Conservation (phyloP, 192 early-diverging fungal genomes). For the Mortierella claussenii region DNA sequence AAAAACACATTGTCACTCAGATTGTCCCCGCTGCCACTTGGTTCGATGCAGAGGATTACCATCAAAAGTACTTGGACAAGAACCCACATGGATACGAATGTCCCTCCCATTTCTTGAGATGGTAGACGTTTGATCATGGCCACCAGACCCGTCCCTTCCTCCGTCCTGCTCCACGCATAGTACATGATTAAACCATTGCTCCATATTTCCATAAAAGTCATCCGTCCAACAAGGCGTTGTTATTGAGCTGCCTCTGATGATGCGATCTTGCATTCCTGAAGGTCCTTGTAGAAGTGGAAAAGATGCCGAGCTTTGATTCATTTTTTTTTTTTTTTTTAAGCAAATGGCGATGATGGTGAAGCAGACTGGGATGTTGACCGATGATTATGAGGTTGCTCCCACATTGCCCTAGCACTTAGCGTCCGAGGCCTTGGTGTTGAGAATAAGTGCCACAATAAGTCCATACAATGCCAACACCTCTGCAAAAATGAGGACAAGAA, state of each 20-base stretch:
- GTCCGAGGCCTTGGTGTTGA: constrained; percentile 78
- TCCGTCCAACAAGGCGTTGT: too few species aligned
- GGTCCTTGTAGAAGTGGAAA: too few species aligned
- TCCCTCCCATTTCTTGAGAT: constrained; percentile 37
- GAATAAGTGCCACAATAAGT: constrained; percentile 85
- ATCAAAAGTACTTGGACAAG: constrained; percentile 78
- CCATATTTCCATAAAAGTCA: too few species aligned
- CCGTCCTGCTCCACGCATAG: too few species aligned
- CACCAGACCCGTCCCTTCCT: too few species aligned
- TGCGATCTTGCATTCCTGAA: too few species aligned
- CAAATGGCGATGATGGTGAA: neutral
- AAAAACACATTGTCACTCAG: constrained; percentile 71
- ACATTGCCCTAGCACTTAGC: constrained; percentile 11
- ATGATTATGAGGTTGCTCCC: neutral
- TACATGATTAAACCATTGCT: too few species aligned
- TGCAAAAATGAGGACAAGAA: constrained; percentile 90
- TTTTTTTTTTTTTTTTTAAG: too few species aligned
- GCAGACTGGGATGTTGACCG: neutral
- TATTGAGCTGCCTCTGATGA: too few species aligned
- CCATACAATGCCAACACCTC: constrained; percentile 90
- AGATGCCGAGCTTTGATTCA: too few species aligned
- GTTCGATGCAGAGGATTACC: constrained; percentile 84
- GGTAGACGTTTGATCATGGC: too few species aligned
- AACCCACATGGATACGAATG: constrained; percentile 82
- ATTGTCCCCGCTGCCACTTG: constrained; percentile 75